Conservation (phyloP, 345 rosid species). For the Aquilaria sinensis region DNA sequence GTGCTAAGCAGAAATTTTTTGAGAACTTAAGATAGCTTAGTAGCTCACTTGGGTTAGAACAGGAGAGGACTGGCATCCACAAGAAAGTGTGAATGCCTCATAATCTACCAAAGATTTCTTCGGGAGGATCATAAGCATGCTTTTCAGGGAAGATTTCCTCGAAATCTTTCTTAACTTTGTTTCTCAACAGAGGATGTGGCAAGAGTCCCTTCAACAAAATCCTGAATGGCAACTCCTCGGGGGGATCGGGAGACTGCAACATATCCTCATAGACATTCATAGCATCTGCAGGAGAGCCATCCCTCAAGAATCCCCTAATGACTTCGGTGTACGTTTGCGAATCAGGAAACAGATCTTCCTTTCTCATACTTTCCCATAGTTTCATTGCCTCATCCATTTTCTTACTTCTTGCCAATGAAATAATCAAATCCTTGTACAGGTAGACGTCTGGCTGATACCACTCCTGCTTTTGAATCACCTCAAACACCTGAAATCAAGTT, state of each 20-base stretch:
- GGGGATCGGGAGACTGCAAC: slow-evolving; percentile 89
- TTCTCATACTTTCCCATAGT: slow-evolving; percentile 73
- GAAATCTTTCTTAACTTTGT: slow-evolving; percentile 84
- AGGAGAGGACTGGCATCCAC: no score
- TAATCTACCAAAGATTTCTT: slow-evolving; percentile 73
- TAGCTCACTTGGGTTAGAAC: no score
- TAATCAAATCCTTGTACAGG: slow-evolving; percentile 81
- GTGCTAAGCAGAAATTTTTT: no score
- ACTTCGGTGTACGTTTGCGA: slow-evolving; percentile 83
- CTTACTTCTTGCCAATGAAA: slow-evolving; percentile 49
- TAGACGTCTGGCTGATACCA: slow-evolving; percentile 81
- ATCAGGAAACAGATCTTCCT: slow-evolving; percentile 75
- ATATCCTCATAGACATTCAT: slow-evolving; percentile 95
- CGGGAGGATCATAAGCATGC: slow-evolving; percentile 85
- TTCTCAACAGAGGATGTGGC: slow-evolving; percentile 86
- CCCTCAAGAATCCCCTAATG: slow-evolving; percentile 73
- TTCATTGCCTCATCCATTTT: slow-evolving; percentile 82
- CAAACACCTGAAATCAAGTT: slow-evolving; percentile 50
- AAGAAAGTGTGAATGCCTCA: slow-evolving; percentile 27
- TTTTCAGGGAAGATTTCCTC: slow-evolving; percentile 90
- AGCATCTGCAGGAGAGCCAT: slow-evolving; percentile 88
- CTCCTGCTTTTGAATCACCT: slow-evolving; percentile 67
- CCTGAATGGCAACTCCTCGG: slow-evolving; percentile 85
- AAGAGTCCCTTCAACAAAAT: slow-evolving; percentile 81
- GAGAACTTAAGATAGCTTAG: no score